These are phyloP conservation scores for Pseudomonodictys pantanalensis DNA, from an alignment of 495 filamentous ascomycete genomes.

Conservation along the genomic window DNA sequence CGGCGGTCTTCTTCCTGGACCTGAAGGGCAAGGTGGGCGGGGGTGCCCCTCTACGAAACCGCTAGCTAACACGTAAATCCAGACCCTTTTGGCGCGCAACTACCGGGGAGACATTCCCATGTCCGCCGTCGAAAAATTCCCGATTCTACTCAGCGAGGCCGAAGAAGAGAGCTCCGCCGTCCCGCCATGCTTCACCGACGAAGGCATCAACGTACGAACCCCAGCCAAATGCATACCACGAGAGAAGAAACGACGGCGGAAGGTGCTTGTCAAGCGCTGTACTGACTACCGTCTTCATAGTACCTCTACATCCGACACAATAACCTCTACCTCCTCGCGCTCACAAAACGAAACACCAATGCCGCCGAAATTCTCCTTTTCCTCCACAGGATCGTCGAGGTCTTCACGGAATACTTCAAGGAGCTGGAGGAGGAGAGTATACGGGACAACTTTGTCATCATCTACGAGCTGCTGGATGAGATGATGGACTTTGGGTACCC, in stretches of 20 bases:
- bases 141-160: conserved; percentile 92
- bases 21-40: conserved; percentile 93
- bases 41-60: not conserved
- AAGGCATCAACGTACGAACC: conserved; percentile 85
- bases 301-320: conserved; percentile 99
- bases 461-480: conserved; percentile 98
- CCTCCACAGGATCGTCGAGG: conserved; percentile 96
- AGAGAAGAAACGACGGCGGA: no score
- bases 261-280: not conserved
- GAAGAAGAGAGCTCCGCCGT: conserved; percentile 99
- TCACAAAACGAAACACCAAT: conserved; percentile 98
- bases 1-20: conserved; percentile 97
- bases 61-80: conserved; percentile 34
- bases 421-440: conserved; percentile 99
- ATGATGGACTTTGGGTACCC: conserved; percentile 99
- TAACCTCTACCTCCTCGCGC: conserved; percentile 97
- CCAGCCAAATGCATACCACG: no score
- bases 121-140: conserved; percentile 98
- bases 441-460: conserved; percentile 98
- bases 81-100: conserved; percentile 98
- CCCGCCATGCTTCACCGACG: conserved; percentile 96
- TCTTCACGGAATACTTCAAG: conserved; percentile 99
- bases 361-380: conserved; percentile 98
- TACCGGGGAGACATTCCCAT: conserved; percentile 99
- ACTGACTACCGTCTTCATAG: conserved; percentile 44